Conservation (phyloP, 2,329 filamentous ascomycete species). For the Fusarium sarcochroum region DNA sequence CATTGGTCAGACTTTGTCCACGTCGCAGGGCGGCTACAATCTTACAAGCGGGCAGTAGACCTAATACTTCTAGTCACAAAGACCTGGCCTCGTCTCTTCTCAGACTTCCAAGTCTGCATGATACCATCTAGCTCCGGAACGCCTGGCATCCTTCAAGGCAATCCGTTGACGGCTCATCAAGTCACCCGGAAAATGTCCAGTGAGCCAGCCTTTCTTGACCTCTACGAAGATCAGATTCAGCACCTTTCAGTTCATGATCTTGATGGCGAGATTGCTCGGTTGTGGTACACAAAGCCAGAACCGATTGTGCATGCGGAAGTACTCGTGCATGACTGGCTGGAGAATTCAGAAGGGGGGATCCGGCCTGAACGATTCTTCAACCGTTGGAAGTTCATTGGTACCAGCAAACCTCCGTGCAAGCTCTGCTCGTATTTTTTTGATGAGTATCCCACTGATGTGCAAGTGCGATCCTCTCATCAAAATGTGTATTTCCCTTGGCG, state of each 20-base stretch:
- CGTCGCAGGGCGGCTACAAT: background rate
- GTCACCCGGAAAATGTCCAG: background rate
- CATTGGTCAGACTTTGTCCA: conserved; percentile 7
- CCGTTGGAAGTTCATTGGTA: conserved; percentile 13
- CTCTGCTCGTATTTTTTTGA: conserved; percentile 10
- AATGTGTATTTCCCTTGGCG: conserved; percentile 4
- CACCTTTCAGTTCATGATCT: conserved; percentile 1
- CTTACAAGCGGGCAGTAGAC: conserved; percentile 1
- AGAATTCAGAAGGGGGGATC: conserved; percentile 1
- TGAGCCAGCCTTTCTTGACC: background rate
- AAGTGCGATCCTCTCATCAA: conserved; percentile 6
- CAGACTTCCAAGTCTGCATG: background rate
- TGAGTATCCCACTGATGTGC: conserved; percentile 2
- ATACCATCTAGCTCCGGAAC: background rate
- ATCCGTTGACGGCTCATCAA: background rate
- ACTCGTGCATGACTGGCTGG: conserved; percentile 4
- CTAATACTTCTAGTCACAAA: background rate
- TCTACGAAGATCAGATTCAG: background rate
- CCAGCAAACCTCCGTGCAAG: conserved; percentile 11
- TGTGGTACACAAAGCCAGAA: background rate
- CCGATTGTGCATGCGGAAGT: background rate
- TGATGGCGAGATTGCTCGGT: background rate
- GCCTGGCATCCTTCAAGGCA: background rate
- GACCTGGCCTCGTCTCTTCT: conserved; percentile 1
- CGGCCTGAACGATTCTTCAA: conserved; percentile 10